Percentiles rank a stretch among this genome's conserved stretches.
These are phyloP conservation scores for Elsinoe arachidis DNA, from an alignment of 2,329 filamentous ascomycete genomes.

Conservation along the genomic window DNA sequence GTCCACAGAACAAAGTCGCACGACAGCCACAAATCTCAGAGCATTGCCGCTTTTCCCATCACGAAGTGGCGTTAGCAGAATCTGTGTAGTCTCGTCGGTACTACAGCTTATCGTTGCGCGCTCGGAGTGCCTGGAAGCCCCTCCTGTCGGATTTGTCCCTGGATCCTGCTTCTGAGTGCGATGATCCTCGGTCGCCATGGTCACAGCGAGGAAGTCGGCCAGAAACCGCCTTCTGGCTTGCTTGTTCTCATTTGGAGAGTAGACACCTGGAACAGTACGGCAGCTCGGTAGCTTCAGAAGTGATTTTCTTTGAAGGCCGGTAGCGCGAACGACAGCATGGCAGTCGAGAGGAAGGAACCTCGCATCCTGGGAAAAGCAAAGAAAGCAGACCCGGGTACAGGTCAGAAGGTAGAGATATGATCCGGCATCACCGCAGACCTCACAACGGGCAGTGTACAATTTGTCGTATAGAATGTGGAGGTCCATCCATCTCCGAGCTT, in stretches of 20 bases:
- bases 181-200: background rate
- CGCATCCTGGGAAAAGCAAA: conserved; percentile 27
- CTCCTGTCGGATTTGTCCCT: too few relatives aligned
- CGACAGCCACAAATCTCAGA: background rate
- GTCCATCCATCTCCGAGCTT: conserved; percentile 23
- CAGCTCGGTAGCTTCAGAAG: conserved; percentile 13
- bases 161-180: too few relatives aligned
- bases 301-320: conserved; percentile 10
- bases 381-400: conserved; percentile 33
- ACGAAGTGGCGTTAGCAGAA: background rate
- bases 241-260: conserved; percentile 16
- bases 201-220: background rate
- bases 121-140: too few relatives aligned
- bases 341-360: conserved; percentile 26
- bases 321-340: too few relatives aligned
- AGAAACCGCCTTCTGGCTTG: background rate
- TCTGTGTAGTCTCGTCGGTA: too few relatives aligned
- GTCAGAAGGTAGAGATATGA: conserved; percentile 33
- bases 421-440: conserved; percentile 31
- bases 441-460: conserved; percentile 28
- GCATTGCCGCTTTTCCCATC: background rate
- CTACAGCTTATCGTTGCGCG: too few relatives aligned
- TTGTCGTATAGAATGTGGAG: conserved; percentile 28
- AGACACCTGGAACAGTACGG: conserved; percentile 19
- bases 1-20: background rate